Evolutionary conservation across 2,329 filamentous ascomycete species (phyloP).

Genomic region (Simplicillium sp.): DNA sequence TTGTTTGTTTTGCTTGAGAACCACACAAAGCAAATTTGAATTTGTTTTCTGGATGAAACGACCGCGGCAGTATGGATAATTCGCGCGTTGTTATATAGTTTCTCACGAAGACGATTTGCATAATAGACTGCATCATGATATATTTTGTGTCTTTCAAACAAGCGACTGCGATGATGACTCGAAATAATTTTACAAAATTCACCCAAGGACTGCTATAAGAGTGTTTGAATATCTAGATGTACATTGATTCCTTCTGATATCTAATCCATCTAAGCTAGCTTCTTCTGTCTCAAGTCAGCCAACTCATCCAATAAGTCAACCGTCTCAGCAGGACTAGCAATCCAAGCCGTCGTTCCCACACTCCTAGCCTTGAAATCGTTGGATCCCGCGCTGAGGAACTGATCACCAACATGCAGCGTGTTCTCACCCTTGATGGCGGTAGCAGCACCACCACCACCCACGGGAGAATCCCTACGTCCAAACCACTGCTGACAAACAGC

Average conservation of each 20-base stretch:
- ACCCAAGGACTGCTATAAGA: no score
- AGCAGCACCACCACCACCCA: slow-evolving; percentile 8
- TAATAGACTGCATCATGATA: background rate
- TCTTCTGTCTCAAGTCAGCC: slow-evolving; percentile 44
- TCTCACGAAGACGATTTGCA: background rate
- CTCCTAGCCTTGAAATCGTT: slow-evolving; percentile 95
- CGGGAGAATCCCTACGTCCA: slow-evolving; percentile 31
- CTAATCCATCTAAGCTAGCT: slow-evolving; percentile 15
- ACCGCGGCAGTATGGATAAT: no score
- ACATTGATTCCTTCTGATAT: no score
- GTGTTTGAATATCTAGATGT: no score
- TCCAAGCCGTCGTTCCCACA: slow-evolving; percentile 88
- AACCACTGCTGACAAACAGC: slow-evolving; percentile 88
- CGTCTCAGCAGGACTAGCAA: slow-evolving; percentile 85
- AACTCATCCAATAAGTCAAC: slow-evolving; percentile 83
- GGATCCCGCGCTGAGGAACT: slow-evolving; percentile 88
- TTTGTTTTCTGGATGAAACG: no score
- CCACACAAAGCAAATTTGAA: no score
- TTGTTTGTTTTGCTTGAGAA: no score
- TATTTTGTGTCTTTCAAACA: no score
- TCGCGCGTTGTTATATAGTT: background rate
- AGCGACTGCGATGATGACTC: no score
- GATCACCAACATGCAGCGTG: slow-evolving; percentile 91
- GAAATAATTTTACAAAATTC: no score
- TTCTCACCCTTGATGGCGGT: slow-evolving; percentile 56